phyloP scores from a whole-genome alignment of 192 early-diverging fungal genomes.

The Mortierella antarctica region DNA sequence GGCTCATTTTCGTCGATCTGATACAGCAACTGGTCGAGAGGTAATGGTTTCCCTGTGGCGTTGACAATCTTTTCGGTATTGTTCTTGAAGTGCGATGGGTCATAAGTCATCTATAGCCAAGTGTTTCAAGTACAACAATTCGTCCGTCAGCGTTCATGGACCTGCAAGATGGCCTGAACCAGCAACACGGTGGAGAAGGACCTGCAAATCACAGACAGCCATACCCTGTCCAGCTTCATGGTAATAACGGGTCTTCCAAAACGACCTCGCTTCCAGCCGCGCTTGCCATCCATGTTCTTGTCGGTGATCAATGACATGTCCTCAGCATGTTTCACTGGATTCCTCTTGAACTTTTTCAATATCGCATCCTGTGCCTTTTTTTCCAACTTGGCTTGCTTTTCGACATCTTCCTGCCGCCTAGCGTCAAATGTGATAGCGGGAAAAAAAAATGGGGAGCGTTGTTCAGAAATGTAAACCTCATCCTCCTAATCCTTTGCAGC shows the following conservation, averaged over 20 bases:
- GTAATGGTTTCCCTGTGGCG: conserved; percentile 34
- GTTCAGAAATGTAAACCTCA: background rate
- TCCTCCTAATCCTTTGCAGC: background rate
- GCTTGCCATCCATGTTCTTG: conserved; percentile 69
- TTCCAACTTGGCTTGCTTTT: conserved; percentile 40
- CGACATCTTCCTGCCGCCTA: conserved; percentile 63
- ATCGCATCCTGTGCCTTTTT: conserved; percentile 52
- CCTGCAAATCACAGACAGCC: background rate
- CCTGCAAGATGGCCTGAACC: background rate
- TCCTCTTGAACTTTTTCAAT: conserved; percentile 58
- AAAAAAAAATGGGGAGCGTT: background rate
- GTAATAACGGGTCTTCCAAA: conserved; percentile 81
- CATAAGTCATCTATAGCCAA: conserved; percentile 64
- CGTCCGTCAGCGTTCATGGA: background rate
- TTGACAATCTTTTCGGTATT: conserved; percentile 69
- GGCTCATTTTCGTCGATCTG: conserved; percentile 50
- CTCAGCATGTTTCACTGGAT: conserved; percentile 59
- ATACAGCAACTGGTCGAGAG: conserved; percentile 28
- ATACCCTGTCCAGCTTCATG: conserved; percentile 65
- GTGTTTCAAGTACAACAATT: background rate
- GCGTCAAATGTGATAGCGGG: conserved; percentile 15
- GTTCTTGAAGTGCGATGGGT: conserved; percentile 76
- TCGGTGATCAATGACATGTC: conserved; percentile 80
- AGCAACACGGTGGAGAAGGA: background rate
- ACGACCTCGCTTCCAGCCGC: conserved; percentile 75